phyloP scores from a whole-genome alignment of 2,329 filamentous ascomycete species.

The Neopestalotiopsis sp. region DNA sequence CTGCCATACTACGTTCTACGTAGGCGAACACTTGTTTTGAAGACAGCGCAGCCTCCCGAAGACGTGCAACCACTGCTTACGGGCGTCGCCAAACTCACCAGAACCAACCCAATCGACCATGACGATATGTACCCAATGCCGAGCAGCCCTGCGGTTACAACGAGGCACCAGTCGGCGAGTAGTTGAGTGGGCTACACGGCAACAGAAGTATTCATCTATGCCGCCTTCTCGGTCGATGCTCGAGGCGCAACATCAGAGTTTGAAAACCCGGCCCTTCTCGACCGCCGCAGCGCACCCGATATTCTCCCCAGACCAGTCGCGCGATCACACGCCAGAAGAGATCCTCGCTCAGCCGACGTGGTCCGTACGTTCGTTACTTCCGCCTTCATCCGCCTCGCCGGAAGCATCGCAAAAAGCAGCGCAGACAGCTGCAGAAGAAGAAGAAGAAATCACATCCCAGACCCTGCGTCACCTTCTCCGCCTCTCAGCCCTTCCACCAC shows the following conservation, averaged over 20 bases:
- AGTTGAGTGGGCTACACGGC: not conserved
- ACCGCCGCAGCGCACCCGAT: not conserved
- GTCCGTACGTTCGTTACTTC: constrained; percentile 80
- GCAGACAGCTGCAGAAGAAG: constrained; percentile 17
- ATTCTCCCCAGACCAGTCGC: not conserved
- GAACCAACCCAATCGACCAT: constrained; percentile 6
- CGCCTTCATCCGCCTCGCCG: constrained; percentile 40
- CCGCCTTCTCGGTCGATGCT: no score
- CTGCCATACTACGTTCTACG: no score
- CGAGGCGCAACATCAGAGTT: no score
- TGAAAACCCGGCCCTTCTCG: no score
- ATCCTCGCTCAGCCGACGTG: constrained; percentile 76
- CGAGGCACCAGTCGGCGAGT: not conserved
- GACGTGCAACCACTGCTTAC: no score
- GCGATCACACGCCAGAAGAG: constrained; percentile 24
- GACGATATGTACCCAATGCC: constrained; percentile 32
- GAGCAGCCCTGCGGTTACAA: constrained; percentile 24
- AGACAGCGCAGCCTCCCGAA: no score
- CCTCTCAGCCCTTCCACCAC: constrained; percentile 84
- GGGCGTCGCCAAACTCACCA: not conserved
- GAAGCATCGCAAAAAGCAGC: constrained; percentile 20
- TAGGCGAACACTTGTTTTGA: no score
- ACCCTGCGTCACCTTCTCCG: constrained; percentile 85
- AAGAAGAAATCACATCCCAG: constrained; percentile 61
- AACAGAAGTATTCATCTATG: no score